Base-by-base conservation (phyloP, 129 eudicot genomes). In the Pseudognaphalium luteoalbum region DNA sequence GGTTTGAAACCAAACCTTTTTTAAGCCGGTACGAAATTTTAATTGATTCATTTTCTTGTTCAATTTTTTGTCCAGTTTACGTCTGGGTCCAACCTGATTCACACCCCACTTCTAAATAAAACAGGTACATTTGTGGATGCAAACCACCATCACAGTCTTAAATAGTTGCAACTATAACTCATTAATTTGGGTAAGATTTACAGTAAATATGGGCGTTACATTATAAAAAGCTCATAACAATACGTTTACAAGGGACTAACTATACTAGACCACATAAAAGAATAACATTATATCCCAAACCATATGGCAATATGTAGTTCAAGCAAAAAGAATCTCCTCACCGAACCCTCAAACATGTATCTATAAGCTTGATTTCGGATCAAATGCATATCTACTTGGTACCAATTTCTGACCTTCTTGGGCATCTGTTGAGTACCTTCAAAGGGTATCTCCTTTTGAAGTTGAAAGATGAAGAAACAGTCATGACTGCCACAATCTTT, bases 311-410 rank as follows among this genome's bases (percentile, higher is more conserved):
- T 16, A 51, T 7, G 59, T 75, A 67, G 51, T 59, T 28, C 76
- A 39, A 15, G 54, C 62, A 51, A 63, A 72, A 72, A 66, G 62
- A 80, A 72, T 80, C 70, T 44, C 59, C 57, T 72, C 71, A 79
- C 61, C 54, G 39, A 65, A 35, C 75, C 77, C 78, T 58, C 50
- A 71, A 50, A 71, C 65, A 62, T 16, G 70, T 28, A 68, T 32
- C 34, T 42, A 41, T 54, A 66, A 73, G 66, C 70, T 29, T 69
- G 6, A 35, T 66, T 72, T 19, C 22, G 50, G 77, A 3, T 68
- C 69, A 28, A 66, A 73, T 70, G 70, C 57, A 6, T 30, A 81
- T 81, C 80, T 61, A 50, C 58, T 61, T 4, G n/a, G 59, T 35
- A 30, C 72, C 35, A 11, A 29, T 63, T 61, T 62, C 70, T 71